A percentile compares a stretch with the other conserved stretches of the same genome.
phyloP scores from a whole-genome alignment of 768 basidiomycete species.

The Boletus eberwhitei region DNA sequence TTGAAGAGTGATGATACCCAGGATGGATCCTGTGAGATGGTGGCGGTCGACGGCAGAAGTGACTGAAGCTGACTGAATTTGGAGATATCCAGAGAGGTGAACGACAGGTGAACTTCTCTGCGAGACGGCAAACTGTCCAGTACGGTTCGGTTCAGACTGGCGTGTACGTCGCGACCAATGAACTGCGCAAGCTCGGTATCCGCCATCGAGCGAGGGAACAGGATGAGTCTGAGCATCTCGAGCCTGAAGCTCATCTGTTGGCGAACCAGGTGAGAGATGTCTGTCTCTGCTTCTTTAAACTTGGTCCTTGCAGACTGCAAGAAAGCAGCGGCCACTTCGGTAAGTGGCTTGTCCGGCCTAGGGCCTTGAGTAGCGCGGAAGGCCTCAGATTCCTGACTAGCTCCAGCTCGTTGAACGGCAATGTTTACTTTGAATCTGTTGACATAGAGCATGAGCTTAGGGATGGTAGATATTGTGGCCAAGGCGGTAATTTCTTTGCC shows the following conservation, averaged over 20 bases:
- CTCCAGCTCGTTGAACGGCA: constrained; percentile 69
- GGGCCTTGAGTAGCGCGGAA: constrained; percentile 72
- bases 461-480: constrained; percentile 72
- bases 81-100: constrained; percentile 74
- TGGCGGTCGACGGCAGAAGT: constrained; percentile 38
- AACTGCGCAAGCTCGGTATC: constrained; percentile 80
- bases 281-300: constrained; percentile 64
- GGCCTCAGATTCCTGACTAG: constrained; percentile 72
- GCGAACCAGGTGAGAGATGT: constrained; percentile 56
- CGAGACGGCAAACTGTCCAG: constrained; percentile 47
- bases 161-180: constrained; percentile 62
- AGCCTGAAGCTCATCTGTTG: constrained; percentile 76
- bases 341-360: constrained; percentile 76
- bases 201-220: constrained; percentile 77
- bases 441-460: constrained; percentile 68
- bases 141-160: constrained; percentile 63
- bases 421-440: constrained; percentile 75
- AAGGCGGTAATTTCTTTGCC: constrained; percentile 67
- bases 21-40: constrained; percentile 40
- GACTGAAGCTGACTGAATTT: constrained; percentile 64
- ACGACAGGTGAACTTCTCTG: constrained; percentile 68
- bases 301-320: constrained; percentile 67
- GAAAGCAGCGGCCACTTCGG: constrained; percentile 85
- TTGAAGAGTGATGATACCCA: constrained; percentile 65
- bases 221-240: constrained; percentile 58